Evolutionary conservation across 768 basidiomycete genomes (phyloP).

Genomic region (Arthromyces matolae): DNA sequence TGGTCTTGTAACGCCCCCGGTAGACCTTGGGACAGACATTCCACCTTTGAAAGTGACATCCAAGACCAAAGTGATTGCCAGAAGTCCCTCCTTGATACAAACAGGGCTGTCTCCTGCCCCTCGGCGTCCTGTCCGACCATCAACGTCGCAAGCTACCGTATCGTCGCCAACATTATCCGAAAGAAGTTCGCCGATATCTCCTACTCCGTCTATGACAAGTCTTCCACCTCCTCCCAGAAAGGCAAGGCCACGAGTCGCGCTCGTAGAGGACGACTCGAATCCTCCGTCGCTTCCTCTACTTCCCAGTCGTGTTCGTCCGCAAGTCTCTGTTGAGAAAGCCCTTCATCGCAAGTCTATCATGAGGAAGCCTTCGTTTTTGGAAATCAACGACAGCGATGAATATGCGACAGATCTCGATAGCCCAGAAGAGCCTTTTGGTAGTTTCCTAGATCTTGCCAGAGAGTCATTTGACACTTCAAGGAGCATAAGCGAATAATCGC

Average conservation of each 20-base stretch:
- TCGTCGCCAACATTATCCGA: constrained; percentile 21
- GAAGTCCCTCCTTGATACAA: constrained; percentile 18
- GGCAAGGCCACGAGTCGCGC: constrained; percentile 24
- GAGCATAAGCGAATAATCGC: constrained; percentile 23
- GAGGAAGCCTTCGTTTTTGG: constrained; percentile 69
- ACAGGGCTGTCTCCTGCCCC: constrained; percentile 17
- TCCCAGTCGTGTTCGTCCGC: constrained; percentile 26
- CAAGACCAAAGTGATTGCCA: constrained; percentile 10
- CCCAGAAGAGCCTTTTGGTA: constrained; percentile 26
- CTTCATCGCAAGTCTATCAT: constrained; percentile 51
- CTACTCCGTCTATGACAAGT: constrained; percentile 30
- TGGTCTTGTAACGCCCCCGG: constrained; percentile 22
- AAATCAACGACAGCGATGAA: constrained; percentile 46
- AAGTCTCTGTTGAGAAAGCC: constrained; percentile 34
- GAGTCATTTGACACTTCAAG: constrained; percentile 49
- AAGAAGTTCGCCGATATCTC: constrained; percentile 15
- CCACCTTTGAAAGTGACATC: constrained; percentile 16
- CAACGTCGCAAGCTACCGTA: constrained; percentile 31
- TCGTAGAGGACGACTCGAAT: constrained; percentile 13
- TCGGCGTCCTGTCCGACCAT: constrained; percentile 26
- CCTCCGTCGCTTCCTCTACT: constrained; percentile 33
- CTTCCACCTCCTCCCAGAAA: constrained; percentile 58
- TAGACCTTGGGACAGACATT: constrained; percentile 19
- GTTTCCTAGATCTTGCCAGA: constrained; percentile 50
- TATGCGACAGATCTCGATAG: constrained; percentile 26